phyloP scores from a whole-genome alignment of 1,284 basidiomycete species.

The Takashimella koratensis region DNA sequence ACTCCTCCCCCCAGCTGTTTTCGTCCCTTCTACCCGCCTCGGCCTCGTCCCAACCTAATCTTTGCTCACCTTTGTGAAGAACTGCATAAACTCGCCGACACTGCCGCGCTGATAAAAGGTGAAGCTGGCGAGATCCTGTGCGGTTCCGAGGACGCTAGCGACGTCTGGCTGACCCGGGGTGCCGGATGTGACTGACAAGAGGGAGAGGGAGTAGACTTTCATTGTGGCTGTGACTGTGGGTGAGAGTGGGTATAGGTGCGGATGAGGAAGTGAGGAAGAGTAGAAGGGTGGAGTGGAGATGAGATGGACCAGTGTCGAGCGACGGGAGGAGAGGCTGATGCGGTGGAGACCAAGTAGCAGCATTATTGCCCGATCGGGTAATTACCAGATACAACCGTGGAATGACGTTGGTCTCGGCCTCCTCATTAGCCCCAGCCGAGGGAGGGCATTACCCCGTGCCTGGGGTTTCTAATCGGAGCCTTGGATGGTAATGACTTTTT shows the following conservation, averaged over 20 bases:
- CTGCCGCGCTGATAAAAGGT: slow-evolving; percentile 88
- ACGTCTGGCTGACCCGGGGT: slow-evolving; percentile 31
- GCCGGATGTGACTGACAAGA: slow-evolving; percentile 47
- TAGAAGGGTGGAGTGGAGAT: neutral
- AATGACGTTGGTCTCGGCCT: no score
- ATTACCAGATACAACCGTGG: no score
- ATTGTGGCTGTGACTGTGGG: slow-evolving; percentile 26
- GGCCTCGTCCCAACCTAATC: no score
- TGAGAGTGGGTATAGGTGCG: neutral
- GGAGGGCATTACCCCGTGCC: neutral
- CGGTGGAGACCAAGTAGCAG: no score
- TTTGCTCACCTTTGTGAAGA: slow-evolving; percentile 64
- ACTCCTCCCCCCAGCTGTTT: no score
- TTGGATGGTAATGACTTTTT: no score
- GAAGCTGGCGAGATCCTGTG: slow-evolving; percentile 85
- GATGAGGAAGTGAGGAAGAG: slow-evolving; percentile 3
- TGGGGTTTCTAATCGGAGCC: no score
- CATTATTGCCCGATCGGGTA: neutral
- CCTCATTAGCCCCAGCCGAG: neutral
- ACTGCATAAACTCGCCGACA: slow-evolving; percentile 81
- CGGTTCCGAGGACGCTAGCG: slow-evolving; percentile 64
- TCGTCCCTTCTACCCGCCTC: no score
- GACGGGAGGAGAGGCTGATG: no score
- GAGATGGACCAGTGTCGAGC: neutral
- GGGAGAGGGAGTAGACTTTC: slow-evolving; percentile 55